Evolutionary conservation across 2,329 filamentous ascomycete species (phyloP), one percentile per base, ranked within the genome.

Genomic region (Fusarium sp.): DNA sequence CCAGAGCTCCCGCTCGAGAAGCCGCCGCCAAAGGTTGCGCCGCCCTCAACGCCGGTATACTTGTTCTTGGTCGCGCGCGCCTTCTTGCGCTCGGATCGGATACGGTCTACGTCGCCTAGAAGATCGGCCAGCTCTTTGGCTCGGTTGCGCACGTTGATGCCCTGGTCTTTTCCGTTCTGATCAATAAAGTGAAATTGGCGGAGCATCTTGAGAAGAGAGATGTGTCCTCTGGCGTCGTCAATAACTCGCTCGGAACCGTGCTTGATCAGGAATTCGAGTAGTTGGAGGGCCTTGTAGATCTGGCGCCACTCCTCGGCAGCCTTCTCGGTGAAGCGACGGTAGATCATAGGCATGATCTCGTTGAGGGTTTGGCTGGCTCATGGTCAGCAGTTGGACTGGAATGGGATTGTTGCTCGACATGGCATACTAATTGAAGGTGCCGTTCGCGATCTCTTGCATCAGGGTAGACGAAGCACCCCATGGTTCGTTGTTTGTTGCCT

Each of bases 341-440:
- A 99, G 74, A 99, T 97, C 92, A 99, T 95, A 67, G 95, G 95
- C 95, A 99, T 99, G 75, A 99, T 98, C 78, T 99, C 95, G 78
- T 98, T 98, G 54, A 99, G 88, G 48, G 93, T 87, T 87, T 97
- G 93, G 76, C 94, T 97, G 74, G 54, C 38, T 15, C 41, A 47
- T 36, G 13, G 70, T 73, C 50, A 73, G 57, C 43, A 51, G 44
- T 36, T 50, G 43, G 19, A 39, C 8, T 59, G 36, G 28, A 9
- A n/a, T n/a, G 22, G 51, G 13, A 26, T 28, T 19, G 19, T 19
- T 19, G 19, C 19, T 80, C 24, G 34, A 19, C 13, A 4, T 15
- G 19, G 34, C 92, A 74, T 82, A 98, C 95, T 98, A 99, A 81
- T 94, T 98, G 80, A 97, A 96, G 58, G 95, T 99, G 72, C 88